Evolutionary conservation across 2,329 filamentous ascomycete genomes (phyloP).

Genomic region (Aspergillus neotritici): DNA sequence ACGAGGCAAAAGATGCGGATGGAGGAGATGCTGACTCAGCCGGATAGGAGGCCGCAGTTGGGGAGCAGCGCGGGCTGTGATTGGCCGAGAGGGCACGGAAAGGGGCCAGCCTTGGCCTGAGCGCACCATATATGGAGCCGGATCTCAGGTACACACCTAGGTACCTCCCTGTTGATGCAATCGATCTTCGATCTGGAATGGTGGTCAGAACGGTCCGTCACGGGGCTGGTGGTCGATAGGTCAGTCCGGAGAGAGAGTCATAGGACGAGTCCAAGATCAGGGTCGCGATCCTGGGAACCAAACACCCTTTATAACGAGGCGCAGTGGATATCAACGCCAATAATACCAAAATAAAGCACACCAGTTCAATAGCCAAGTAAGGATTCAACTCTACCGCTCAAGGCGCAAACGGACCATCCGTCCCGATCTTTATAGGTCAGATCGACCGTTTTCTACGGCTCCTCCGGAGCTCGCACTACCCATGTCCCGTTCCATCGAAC

Average conservation of each 20-base stretch:
- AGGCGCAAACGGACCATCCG: background rate
- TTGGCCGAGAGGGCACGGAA: conserved; percentile 19
- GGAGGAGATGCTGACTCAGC: background rate
- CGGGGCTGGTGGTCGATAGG: background rate
- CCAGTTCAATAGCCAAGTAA: conserved; percentile 16
- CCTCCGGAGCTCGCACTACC: too few species aligned
- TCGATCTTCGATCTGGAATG: too few species aligned
- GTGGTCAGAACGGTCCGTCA: background rate
- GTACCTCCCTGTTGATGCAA: too few species aligned
- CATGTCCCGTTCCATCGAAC: too few species aligned
- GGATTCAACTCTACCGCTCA: conserved; percentile 6
- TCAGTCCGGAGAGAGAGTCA: background rate
- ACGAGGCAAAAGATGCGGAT: conserved; percentile 5
- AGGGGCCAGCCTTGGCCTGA: conserved; percentile 16
- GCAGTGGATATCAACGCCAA: background rate
- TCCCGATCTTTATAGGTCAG: too few species aligned
- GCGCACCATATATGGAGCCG: conserved; percentile 10
- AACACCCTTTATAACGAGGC: background rate
- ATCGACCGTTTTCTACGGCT: too few species aligned
- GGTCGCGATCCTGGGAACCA: too few species aligned
- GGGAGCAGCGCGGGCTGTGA: conserved; percentile 16
- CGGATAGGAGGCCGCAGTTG: background rate
- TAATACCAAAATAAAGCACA: conserved; percentile 9
- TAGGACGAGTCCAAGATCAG: background rate
- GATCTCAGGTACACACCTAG: background rate